phyloP scores from a whole-genome alignment of 2,329 filamentous ascomycete species.

The Lasiodiplodia sp. region DNA sequence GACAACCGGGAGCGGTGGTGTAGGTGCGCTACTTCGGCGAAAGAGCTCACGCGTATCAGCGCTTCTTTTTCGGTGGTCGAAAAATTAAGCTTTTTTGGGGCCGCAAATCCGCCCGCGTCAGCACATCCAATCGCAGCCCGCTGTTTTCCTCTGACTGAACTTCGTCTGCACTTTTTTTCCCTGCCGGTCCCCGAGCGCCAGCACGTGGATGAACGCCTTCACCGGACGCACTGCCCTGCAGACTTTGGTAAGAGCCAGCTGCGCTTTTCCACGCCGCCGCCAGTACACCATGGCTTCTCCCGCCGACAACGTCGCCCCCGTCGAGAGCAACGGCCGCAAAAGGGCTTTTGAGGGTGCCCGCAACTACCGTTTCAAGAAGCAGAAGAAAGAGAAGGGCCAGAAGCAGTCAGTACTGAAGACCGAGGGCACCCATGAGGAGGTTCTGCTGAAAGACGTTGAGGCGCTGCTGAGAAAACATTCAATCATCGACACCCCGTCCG shows the following conservation, averaged over 20 bases:
- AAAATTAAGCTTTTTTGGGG: slow-evolving; percentile 27
- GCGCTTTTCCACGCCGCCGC: slow-evolving; percentile 1
- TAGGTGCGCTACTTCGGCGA: not conserved
- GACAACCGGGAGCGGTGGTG: not conserved
- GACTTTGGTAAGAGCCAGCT: not conserved
- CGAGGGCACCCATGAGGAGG: slow-evolving; percentile 58
- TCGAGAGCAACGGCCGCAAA: slow-evolving; percentile 41
- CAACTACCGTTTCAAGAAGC: slow-evolving; percentile 52
- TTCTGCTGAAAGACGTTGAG: slow-evolving; percentile 55
- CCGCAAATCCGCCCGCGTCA: slow-evolving; percentile 20
- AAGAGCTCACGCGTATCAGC: slow-evolving; percentile 16
- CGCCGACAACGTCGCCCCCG: slow-evolving; percentile 40
- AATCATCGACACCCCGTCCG: slow-evolving; percentile 34
- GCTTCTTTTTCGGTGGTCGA: slow-evolving; percentile 21
- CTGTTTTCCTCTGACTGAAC: slow-evolving; percentile 19
- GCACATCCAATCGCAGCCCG: slow-evolving; percentile 12
- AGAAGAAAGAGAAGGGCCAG: slow-evolving; percentile 51
- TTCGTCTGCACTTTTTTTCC: slow-evolving; percentile 14
- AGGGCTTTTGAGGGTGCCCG: slow-evolving; percentile 47
- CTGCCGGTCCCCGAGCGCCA: not conserved
- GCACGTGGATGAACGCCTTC: slow-evolving; percentile 24
- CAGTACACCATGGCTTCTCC: slow-evolving; percentile 44
- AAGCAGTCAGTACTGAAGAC: slow-evolving; percentile 45
- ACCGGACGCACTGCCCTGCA: slow-evolving; percentile 7
- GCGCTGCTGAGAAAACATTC: slow-evolving; percentile 49